Evolutionary conservation across 2,329 filamentous ascomycete genomes (phyloP).

Genomic region (Penicillium corylophilum): DNA sequence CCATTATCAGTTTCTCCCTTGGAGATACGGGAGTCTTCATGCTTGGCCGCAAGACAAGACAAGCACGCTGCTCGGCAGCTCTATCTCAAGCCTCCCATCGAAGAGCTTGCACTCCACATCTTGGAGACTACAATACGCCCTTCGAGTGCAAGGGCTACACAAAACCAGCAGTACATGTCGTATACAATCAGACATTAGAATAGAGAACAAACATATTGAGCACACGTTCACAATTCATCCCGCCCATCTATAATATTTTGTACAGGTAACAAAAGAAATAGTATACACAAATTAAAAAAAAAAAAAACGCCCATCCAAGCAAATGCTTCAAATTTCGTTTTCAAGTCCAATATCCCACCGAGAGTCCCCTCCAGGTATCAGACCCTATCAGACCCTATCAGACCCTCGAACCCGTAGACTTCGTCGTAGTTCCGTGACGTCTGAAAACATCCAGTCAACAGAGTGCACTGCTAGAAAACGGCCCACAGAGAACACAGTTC

Average conservation of each 20-base stretch:
- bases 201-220: not conserved
- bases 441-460: not conserved
- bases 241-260: not conserved
- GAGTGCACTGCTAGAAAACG: not conserved
- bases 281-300: conserved; percentile 1
- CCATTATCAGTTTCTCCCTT: not conserved
- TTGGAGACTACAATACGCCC: not conserved
- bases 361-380: too few relatives aligned
- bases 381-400: too few relatives aligned
- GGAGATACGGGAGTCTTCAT: too few relatives aligned
- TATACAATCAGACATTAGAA: not conserved
- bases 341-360: too few relatives aligned
- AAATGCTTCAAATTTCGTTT: not conserved
- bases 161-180: not conserved
- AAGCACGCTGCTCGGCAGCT: not conserved
- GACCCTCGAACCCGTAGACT: not conserved
- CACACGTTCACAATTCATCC: not conserved
- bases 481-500: not conserved
- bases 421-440: too few relatives aligned
- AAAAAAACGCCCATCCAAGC: not conserved
- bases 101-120: not conserved
- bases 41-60: not conserved
- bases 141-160: not conserved
- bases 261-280: conserved; percentile 1
- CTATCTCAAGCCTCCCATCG: not conserved